phyloP scores from a whole-genome alignment of 768 basidiomycete species.

The Russula compacta region DNA sequence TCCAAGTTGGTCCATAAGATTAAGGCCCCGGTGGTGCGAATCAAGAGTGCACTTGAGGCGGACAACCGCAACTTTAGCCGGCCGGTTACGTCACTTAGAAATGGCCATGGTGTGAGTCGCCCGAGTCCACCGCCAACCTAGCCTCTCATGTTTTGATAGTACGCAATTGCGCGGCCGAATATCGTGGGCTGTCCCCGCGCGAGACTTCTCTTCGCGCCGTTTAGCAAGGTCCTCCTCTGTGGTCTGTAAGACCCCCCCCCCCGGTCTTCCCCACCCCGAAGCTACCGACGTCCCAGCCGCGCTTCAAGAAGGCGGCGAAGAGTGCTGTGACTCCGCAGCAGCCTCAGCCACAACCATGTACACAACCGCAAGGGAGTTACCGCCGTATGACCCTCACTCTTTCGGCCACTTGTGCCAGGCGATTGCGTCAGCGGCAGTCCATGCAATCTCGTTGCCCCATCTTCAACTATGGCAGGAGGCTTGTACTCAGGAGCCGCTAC shows the following conservation, averaged over 20 bases:
- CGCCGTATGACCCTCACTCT: not conserved
- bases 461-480: not conserved
- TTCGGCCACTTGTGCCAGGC: too few species aligned
- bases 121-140: too few species aligned
- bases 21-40: not conserved
- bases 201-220: slow-evolving; percentile 6
- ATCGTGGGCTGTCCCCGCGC: not conserved
- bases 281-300: not conserved
- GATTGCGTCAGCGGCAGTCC: not conserved
- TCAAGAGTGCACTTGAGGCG: not conserved
- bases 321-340: not conserved
- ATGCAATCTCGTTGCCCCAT: not conserved
- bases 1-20: not conserved
- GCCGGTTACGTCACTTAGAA: not conserved
- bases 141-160: not conserved
- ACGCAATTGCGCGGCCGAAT: not conserved
- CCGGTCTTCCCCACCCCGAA: not conserved
- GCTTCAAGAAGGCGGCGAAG: not conserved
- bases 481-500: not conserved
- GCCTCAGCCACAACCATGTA: not conserved
- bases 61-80: not conserved
- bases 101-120: not conserved
- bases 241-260: not conserved
- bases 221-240: not conserved
- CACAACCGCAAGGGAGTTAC: not conserved